Conservation (phyloP, 305 asterid genomes). For the Ilex paraguariensis region DNA sequence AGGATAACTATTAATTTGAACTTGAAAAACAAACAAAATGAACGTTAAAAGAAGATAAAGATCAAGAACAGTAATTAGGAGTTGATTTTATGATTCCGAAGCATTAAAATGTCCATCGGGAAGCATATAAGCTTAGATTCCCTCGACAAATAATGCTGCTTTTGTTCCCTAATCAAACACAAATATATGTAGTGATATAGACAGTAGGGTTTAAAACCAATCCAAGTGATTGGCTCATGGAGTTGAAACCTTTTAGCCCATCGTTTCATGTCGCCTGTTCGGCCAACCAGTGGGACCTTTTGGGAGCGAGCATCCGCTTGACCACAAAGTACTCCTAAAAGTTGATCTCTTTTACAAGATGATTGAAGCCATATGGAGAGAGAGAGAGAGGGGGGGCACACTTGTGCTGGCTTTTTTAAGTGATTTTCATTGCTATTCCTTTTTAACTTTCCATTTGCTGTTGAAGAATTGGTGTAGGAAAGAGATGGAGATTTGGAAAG, state of each 20-base stretch:
- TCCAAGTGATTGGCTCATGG: constrained; percentile 42
- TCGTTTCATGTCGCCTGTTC: constrained; percentile 53
- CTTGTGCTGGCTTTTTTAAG: constrained; percentile 14
- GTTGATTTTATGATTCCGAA: constrained; percentile 11
- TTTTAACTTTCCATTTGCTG: constrained; percentile 20
- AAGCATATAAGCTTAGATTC: constrained; percentile 28
- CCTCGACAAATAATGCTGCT: constrained; percentile 17
- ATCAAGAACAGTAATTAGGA: background rate
- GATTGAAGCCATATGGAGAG: constrained; percentile 26
- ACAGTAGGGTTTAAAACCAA: constrained; percentile 19
- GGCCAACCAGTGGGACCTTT: constrained; percentile 40
- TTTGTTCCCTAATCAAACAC: constrained; percentile 39
- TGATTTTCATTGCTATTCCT: constrained; percentile 16
- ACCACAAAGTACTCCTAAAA: constrained; percentile 38
- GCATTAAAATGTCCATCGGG: constrained; percentile 17
- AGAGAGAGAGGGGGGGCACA: background rate
- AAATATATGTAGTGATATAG: constrained; percentile 19
- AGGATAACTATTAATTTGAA: constrained; percentile 23
- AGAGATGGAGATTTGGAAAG: constrained; percentile 14
- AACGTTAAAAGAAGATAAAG: background rate
- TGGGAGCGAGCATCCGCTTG: constrained; percentile 19
- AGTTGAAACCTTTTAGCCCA: constrained; percentile 58
- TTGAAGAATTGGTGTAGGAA: constrained; percentile 14
- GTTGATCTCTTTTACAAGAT: constrained; percentile 29
- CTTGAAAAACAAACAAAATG: constrained; percentile 40